Percentiles rank a stretch among this genome's conserved stretches.
Conservation (phyloP, 2,329 filamentous ascomycete genomes). For the Fusarium pininemorale region DNA sequence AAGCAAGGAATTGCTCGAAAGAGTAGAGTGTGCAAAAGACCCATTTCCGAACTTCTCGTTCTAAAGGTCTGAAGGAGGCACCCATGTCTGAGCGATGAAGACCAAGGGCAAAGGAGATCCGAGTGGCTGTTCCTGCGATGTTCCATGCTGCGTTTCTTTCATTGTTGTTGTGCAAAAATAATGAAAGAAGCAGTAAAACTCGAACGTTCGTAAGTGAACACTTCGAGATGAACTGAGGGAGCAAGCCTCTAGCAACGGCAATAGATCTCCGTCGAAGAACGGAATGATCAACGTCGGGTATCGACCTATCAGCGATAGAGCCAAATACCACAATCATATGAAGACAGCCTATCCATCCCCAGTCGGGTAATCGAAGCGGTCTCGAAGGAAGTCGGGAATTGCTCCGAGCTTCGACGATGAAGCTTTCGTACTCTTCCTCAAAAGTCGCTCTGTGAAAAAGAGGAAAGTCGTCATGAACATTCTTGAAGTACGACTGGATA, state of each 20-base stretch:
- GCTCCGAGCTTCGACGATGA: slow-evolving; percentile 35
- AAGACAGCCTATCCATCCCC: slow-evolving; percentile 49
- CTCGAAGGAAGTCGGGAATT: not conserved
- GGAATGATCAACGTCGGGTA: slow-evolving; percentile 41
- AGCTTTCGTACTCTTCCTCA: slow-evolving; percentile 47
- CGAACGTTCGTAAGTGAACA: slow-evolving; percentile 27
- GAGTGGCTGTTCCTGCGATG: slow-evolving; percentile 45
- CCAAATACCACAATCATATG: slow-evolving; percentile 51
- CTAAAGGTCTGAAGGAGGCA: slow-evolving; percentile 45
- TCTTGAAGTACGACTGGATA: slow-evolving; percentile 48
- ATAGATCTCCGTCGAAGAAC: slow-evolving; percentile 35
- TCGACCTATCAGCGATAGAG: slow-evolving; percentile 41
- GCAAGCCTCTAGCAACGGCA: not conserved
- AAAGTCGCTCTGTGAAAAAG: slow-evolving; percentile 49
- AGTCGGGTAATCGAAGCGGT: slow-evolving; percentile 36
- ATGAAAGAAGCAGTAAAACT: slow-evolving; percentile 25
- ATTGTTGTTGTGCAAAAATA: slow-evolving; percentile 52
- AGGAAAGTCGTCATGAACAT: slow-evolving; percentile 49
- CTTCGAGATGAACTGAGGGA: slow-evolving; percentile 33
- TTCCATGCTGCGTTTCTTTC: slow-evolving; percentile 52
- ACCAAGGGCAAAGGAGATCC: slow-evolving; percentile 46
- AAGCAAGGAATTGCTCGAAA: slow-evolving; percentile 50
- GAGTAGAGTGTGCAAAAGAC: slow-evolving; percentile 51
- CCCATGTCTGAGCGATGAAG: slow-evolving; percentile 46
- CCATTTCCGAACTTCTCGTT: slow-evolving; percentile 47